Percentiles rank a stretch among this genome's conserved stretches.
Conservation (phyloP, 2,329 filamentous ascomycete genomes). For the Fonsecaea pugnacius region DNA sequence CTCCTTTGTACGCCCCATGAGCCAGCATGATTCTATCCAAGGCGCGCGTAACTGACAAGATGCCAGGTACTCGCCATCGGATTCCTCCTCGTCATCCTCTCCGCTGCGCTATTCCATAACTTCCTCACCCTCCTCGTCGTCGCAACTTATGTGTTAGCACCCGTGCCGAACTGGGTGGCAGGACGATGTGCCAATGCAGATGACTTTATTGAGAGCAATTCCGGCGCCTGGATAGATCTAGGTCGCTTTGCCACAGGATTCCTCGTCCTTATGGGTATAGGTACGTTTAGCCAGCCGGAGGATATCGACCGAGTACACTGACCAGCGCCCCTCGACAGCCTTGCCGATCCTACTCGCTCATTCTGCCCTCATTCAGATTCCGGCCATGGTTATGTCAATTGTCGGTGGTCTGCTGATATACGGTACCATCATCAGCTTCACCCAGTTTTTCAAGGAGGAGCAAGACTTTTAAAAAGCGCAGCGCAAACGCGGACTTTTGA, state of each 20-base stretch:
- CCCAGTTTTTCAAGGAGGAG: slow-evolving; percentile 97
- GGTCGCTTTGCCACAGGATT: slow-evolving; percentile 94
- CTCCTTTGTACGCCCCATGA: slow-evolving; percentile 74
- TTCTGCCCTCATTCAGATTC: slow-evolving; percentile 76
- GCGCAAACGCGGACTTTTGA: slow-evolving; percentile 1
- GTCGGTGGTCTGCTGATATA: slow-evolving; percentile 93
- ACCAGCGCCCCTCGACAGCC: slow-evolving; percentile 63
- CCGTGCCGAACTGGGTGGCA: slow-evolving; percentile 96
- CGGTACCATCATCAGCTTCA: slow-evolving; percentile 96
- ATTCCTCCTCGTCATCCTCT: slow-evolving; percentile 98
- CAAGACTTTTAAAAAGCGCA: slow-evolving; percentile 75
- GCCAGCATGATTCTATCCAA: background rate
- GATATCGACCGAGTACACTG: slow-evolving; percentile 14
- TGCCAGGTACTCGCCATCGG: slow-evolving; percentile 86
- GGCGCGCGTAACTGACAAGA: slow-evolving; percentile 21
- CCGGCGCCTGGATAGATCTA: slow-evolving; percentile 85
- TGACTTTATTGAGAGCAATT: slow-evolving; percentile 88
- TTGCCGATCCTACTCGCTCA: slow-evolving; percentile 88
- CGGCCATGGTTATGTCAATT: slow-evolving; percentile 95
- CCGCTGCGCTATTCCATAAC: slow-evolving; percentile 89
- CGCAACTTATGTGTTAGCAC: slow-evolving; percentile 90
- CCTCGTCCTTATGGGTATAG: slow-evolving; percentile 95
- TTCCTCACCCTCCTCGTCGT: slow-evolving; percentile 96
- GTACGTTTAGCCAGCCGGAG: slow-evolving; percentile 59
- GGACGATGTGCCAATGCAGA: slow-evolving; percentile 84